Evolutionary conservation across 306 rosid genomes (phyloP).

Genomic region (Comarum palustre): DNA sequence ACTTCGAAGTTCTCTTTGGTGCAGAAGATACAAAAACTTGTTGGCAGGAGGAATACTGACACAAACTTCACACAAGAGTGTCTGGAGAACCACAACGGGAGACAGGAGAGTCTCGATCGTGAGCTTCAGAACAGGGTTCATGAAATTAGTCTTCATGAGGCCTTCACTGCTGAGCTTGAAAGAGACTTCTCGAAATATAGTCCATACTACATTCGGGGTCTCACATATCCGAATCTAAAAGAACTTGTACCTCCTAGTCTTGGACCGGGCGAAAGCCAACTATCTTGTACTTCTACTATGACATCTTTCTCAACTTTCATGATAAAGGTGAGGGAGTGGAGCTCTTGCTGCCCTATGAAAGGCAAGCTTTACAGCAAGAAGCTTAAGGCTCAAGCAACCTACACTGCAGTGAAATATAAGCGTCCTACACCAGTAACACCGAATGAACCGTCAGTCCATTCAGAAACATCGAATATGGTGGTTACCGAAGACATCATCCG

Average conservation of each 20-base stretch:
- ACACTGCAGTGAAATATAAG: neutral
- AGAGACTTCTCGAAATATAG: slow-evolving; percentile 5
- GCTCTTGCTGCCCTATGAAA: slow-evolving; percentile 14
- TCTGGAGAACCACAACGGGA: neutral
- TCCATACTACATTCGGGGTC: slow-evolving; percentile 23
- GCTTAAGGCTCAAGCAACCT: neutral
- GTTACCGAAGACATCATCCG: neutral
- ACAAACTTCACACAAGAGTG: neutral
- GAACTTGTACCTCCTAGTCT: slow-evolving; percentile 6
- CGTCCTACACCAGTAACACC: neutral
- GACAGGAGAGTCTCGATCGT: neutral
- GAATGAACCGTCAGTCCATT: neutral
- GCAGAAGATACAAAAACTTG: neutral
- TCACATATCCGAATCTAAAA: slow-evolving; percentile 6
- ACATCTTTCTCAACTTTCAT: slow-evolving; percentile 23
- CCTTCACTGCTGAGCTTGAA: neutral
- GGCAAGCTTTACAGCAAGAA: neutral
- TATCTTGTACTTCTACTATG: neutral
- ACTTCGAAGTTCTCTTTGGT: neutral
- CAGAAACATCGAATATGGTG: slow-evolving; percentile 3
- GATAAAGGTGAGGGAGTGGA: slow-evolving; percentile 19
- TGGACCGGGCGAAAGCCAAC: slow-evolving; percentile 8
- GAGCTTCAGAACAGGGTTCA: neutral
- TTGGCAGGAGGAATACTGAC: neutral
- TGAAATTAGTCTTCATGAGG: slow-evolving; percentile 4